Evolutionary conservation across 495 filamentous ascomycete species (phyloP), one percentile per base, ranked within the genome.

Genomic region (Bryoglossum gracile): DNA sequence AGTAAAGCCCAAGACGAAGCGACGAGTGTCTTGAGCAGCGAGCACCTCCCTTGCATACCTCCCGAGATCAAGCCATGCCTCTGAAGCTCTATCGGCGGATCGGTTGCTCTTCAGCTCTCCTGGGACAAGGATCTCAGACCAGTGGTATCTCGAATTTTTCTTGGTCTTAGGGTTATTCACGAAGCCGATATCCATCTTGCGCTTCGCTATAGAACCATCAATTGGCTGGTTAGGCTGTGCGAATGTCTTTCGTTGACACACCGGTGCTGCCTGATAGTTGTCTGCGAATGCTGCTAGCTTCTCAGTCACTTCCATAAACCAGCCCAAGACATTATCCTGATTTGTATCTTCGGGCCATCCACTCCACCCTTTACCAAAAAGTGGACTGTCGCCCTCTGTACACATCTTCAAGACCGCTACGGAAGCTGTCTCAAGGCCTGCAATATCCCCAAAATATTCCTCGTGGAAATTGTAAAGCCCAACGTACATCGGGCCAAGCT

Each of bases 341-440:
- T 62, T 62, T 23, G 61, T 59, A 43, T 62, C 55, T 55, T 44
- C 45, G 28, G 50, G 60, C 62, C 55, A 67, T 34, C 59, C 62
- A 17, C 35, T 51, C 62, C 59, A 65, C 32, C 62, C 55, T 10
- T 55, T 45, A 40, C 17, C 19, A 45, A 60, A 66, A 33, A 65
- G 55, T 45, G 57, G 63, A 36, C 58, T 52, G 41, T 51, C 56
- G 21, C 62, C 63, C 63, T 66, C 59, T 21, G 25, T 56, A 36
- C 63, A 73, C 42, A 58, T 59, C 39, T 63, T 51, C 48, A 71
- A 69, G 41, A 70, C 58, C 19, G 54, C 57, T 43, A 64, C 51
- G 30, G 63, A 62, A 34, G 57, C 57, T 4, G 51, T 46, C 41
- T 63, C 41, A 23, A 53, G 50, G 42, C 35, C 36, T 53, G n/a